phyloP scores from a whole-genome alignment of 192 early-diverging fungal species.

The Obelidium mucronatum region DNA sequence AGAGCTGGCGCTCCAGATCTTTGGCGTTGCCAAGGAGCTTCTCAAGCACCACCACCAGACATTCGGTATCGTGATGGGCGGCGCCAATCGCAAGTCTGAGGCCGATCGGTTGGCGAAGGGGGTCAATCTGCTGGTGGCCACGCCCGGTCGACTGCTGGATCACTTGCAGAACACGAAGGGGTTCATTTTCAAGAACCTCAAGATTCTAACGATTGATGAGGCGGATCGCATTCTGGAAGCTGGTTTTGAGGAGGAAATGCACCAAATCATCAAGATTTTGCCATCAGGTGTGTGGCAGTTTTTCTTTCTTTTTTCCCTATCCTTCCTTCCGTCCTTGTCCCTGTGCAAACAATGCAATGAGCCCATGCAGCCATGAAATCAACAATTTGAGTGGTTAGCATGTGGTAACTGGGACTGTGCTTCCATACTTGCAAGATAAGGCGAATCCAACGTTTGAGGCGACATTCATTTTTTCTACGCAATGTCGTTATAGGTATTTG shows the following conservation, averaged over 20 bases:
- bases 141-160: constrained; percentile 96
- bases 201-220: constrained; percentile 94
- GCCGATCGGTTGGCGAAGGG: constrained; percentile 95
- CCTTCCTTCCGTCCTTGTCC: not conserved
- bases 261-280: not conserved
- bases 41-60: constrained; percentile 95
- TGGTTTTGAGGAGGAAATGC: constrained; percentile 68
- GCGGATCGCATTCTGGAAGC: constrained; percentile 96
- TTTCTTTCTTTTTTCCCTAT: not conserved
- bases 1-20: constrained; percentile 98
- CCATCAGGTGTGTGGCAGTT: not conserved
- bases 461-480: constrained; percentile 12
- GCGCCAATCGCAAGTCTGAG: constrained; percentile 95
- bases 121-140: constrained; percentile 95
- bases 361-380: not conserved
- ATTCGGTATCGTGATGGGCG: constrained; percentile 98
- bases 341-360: constrained; percentile 5
- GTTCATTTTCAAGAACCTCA: constrained; percentile 94
- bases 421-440: constrained; percentile 16
- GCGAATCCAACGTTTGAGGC: constrained; percentile 21
- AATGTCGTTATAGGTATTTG: constrained; percentile 29
- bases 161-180: constrained; percentile 98
- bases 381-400: not conserved
- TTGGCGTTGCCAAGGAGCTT: constrained; percentile 97
- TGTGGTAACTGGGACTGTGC: constrained; percentile 7